Percentiles rank a stretch among this genome's conserved stretches.
phyloP scores from a whole-genome alignment of 2,329 filamentous ascomycete genomes.

The Endothia cerciana region DNA sequence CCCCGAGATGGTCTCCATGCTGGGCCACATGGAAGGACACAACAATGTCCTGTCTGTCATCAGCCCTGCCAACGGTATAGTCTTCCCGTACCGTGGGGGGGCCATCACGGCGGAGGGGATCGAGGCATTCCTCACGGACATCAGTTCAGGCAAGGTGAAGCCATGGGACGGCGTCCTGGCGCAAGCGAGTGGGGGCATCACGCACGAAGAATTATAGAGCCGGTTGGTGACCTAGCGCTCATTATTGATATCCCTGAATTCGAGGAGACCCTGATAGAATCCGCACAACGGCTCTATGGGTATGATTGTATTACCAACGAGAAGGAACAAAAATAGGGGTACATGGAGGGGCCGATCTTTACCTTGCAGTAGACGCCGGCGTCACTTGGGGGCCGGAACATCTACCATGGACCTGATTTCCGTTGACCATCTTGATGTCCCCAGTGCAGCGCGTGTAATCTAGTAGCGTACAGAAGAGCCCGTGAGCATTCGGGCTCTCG shows the following conservation, averaged over 20 bases:
- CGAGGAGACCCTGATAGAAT: too few relatives aligned
- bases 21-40: conserved; percentile 42
- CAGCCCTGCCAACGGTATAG: conserved; percentile 48
- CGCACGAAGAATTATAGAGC: conserved; percentile 30
- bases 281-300: too few relatives aligned
- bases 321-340: not conserved
- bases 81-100: conserved; percentile 44
- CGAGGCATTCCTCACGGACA: conserved; percentile 49
- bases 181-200: conserved; percentile 5
- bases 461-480: not conserved
- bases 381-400: too few relatives aligned
- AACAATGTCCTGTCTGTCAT: conserved; percentile 47
- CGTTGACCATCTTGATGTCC: too few relatives aligned
- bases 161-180: conserved; percentile 38
- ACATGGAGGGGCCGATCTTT: too few relatives aligned
- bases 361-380: too few relatives aligned
- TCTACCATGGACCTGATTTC: too few relatives aligned
- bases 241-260: too few relatives aligned
- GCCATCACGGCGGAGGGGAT: conserved; percentile 41
- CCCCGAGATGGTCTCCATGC: conserved; percentile 44
- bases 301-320: not conserved
- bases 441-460: too few relatives aligned
- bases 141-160: conserved; percentile 47
- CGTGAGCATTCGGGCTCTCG: not conserved
- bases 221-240: too few relatives aligned